These are phyloP conservation scores for Clarireedia monteithiana DNA, from an alignment of 2,329 filamentous ascomycete genomes.

Conservation along the genomic window DNA sequence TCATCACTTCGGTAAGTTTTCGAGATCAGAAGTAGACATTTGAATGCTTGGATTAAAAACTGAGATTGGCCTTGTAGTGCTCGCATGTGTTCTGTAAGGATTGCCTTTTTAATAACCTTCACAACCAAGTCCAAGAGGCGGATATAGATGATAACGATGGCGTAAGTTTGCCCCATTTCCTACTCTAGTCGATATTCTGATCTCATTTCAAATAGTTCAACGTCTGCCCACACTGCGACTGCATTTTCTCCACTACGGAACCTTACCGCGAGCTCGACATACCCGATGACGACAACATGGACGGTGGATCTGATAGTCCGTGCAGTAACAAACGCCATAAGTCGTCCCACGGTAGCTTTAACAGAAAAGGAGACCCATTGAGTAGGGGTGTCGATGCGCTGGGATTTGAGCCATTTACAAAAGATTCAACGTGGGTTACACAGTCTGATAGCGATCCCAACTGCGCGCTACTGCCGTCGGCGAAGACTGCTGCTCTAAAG, in stretches of 20 bases:
- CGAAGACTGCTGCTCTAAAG: conserved; percentile 33
- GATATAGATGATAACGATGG: background rate
- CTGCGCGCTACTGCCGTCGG: conserved; percentile 29
- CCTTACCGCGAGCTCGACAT: conserved; percentile 2
- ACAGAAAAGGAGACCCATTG: background rate
- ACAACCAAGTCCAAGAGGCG: background rate
- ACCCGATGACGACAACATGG: conserved; percentile 12
- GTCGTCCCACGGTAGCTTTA: background rate
- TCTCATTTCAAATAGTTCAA: background rate
- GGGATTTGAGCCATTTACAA: conserved; percentile 21
- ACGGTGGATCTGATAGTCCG: background rate
- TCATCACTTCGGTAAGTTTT: conserved; percentile 33
- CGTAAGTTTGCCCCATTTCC: background rate
- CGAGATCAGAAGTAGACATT: background rate
- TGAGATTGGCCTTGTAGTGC: conserved; percentile 30
- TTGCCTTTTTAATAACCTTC: conserved; percentile 35
- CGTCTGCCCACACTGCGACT: conserved; percentile 19
- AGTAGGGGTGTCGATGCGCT: conserved; percentile 21
- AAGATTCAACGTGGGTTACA: conserved; percentile 19
- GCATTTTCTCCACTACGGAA: conserved; percentile 9
- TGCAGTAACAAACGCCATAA: conserved; percentile 4
- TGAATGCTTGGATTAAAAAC: background rate
- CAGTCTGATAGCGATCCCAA: conserved; percentile 19
- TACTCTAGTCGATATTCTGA: background rate
- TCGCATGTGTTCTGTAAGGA: conserved; percentile 46